Conservation (phyloP, 352 stramenopile genomes). For the Peronospora farinosa region DNA sequence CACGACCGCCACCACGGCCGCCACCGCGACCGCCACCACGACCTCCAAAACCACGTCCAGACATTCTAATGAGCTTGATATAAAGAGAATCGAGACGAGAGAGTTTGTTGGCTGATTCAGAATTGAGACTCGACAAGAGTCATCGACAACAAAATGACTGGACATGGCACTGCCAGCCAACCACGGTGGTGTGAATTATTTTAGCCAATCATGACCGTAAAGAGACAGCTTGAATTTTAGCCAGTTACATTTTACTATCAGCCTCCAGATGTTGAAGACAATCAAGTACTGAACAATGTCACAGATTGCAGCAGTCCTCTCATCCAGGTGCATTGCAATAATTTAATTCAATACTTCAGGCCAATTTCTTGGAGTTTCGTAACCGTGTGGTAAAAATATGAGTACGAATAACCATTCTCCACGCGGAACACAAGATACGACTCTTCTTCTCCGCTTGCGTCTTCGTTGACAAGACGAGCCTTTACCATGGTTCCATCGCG, state of each 20-base stretch:
- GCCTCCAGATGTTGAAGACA: constrained; percentile 13
- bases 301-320: no score
- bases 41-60: constrained; percentile 61
- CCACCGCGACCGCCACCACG: constrained; percentile 55
- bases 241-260: background rate
- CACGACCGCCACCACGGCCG: constrained; percentile 45
- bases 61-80: constrained; percentile 27
- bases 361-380: constrained; percentile 31
- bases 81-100: constrained; percentile 14
- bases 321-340: background rate
- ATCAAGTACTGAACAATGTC: background rate
- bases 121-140: constrained; percentile 15
- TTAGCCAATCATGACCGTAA: constrained; percentile 7
- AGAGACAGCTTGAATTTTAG: background rate
- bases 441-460: constrained; percentile 12
- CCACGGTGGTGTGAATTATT: constrained; percentile 6
- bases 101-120: constrained; percentile 14
- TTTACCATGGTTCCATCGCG: constrained; percentile 60
- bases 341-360: constrained; percentile 12
- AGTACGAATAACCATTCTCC: constrained; percentile 55
- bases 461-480: constrained; percentile 34
- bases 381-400: constrained; percentile 39
- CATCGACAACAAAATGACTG: constrained; percentile 21
- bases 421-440: constrained; percentile 62
- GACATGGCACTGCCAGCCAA: constrained; percentile 24